Conservation (phyloP, 768 basidiomycete genomes). For the Mycena vitilis region DNA sequence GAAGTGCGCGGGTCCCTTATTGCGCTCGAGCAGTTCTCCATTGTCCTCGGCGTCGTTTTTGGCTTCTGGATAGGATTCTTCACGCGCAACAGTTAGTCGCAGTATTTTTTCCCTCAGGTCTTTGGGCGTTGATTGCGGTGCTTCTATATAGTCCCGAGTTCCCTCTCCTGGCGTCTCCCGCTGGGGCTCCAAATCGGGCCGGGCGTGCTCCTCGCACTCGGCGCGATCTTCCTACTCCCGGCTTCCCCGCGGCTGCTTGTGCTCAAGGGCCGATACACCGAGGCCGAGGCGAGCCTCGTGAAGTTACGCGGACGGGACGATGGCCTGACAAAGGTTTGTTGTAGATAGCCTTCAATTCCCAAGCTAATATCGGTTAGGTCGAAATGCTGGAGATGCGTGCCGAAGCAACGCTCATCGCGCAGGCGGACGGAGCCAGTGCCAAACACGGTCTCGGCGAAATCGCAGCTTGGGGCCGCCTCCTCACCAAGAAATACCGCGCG, state of each 20-base stretch:
- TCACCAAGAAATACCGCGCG: conserved; percentile 62
- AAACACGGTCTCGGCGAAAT: conserved; percentile 48
- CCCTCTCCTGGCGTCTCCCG: conserved; percentile 82
- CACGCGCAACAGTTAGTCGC: conserved; percentile 68
- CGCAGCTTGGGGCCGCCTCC: conserved; percentile 67
- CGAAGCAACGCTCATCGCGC: conserved; percentile 63
- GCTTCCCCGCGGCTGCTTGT: conserved; percentile 73
- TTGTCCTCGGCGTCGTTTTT: conserved; percentile 83
- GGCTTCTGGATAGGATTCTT: conserved; percentile 88
- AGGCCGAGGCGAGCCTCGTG: conserved; percentile 69
- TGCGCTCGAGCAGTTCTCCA: conserved; percentile 83
- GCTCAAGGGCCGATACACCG: conserved; percentile 63
- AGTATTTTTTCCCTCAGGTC: background rate
- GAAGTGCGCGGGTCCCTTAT: conserved; percentile 84
- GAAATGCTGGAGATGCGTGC: conserved; percentile 84
- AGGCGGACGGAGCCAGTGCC: conserved; percentile 36
- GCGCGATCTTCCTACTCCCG: conserved; percentile 65
- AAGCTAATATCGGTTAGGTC: conserved; percentile 52
- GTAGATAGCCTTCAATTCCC: conserved; percentile 38
- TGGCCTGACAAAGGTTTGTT: conserved; percentile 61
- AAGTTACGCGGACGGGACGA: conserved; percentile 62
- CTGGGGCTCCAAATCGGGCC: conserved; percentile 79
- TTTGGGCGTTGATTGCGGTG: background rate
- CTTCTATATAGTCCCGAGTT: conserved; percentile 60
- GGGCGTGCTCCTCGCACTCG: conserved; percentile 72